These are phyloP conservation scores for Hanseniaspora hatyaiensis DNA, from an alignment of 805 yeast genomes.

Conservation along the genomic window DNA sequence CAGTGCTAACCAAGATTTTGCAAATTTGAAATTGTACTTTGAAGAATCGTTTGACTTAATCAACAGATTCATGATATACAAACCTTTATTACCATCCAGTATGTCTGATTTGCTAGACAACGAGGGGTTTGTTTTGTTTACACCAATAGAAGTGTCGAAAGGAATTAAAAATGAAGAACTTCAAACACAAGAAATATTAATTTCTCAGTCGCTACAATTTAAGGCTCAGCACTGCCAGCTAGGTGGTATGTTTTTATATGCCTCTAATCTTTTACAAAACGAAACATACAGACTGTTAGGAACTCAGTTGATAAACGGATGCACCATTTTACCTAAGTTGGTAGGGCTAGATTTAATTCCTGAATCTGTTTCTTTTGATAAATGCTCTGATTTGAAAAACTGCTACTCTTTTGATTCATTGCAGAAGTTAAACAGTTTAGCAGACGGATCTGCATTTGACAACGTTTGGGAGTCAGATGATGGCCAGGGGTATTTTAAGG, in stretches of 20 bases:
- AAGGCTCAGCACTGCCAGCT: constrained; percentile 34
- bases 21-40: constrained; percentile 28
- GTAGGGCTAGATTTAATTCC: constrained; percentile 32
- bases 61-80: constrained; percentile 33
- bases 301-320: constrained; percentile 37
- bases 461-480: neutral
- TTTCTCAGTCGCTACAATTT: constrained; percentile 16
- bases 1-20: constrained; percentile 28
- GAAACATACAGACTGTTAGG: constrained; percentile 32
- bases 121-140: constrained; percentile 21
- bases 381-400: constrained; percentile 10
- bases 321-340: constrained; percentile 34
- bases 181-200: constrained; percentile 15
- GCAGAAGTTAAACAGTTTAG: constrained; percentile 21
- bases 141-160: constrained; percentile 16
- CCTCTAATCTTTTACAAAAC: constrained; percentile 32
- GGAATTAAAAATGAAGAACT: constrained; percentile 22
- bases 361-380: constrained; percentile 30
- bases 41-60: constrained; percentile 31
- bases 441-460: constrained; percentile 15
- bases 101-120: constrained; percentile 17
- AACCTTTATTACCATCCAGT: constrained; percentile 36
- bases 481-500: neutral
- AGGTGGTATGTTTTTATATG: constrained; percentile 44
- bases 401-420: constrained; percentile 20